Base-by-base conservation (phyloP, 192 early-diverging fungal species). In the Chytriomyces hyalinus region DNA sequence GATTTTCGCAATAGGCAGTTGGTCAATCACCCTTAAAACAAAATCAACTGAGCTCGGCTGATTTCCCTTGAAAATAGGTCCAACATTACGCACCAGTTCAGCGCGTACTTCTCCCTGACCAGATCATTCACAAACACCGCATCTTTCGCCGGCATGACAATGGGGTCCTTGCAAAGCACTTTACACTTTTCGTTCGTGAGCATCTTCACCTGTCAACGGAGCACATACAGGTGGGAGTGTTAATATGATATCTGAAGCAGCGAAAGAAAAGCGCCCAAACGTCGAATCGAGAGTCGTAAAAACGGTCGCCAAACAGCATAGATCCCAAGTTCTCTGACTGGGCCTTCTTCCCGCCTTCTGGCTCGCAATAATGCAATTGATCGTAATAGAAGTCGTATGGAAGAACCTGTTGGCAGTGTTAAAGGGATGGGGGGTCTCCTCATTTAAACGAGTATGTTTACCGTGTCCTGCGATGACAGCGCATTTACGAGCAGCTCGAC, bases 251-350 rank as follows among this genome's bases (percentile, higher is more conserved):
- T 15, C 17, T 48, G 44, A 47, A 45, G 15, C n/a, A 45, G 15
- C 13, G 63, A 13, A 17, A 65, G 63, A 26, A 28, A 24, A 11
- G 63, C 63, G 63, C n/a, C 63, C 63, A 11, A n/a, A 65, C 17
- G 28, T 95, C 80, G 78, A 94, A 95, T 2, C 85, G 85, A 2
- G 96, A 98, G 65, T 84, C 85, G 73, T 91, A 95, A 73, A 98
- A 92, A 51, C 97, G 91, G 72, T 99, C 96, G 1, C 97, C 97
- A 90, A 99, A 96, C 53, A 99, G 80, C 60, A 97, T 96, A 65
- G 90, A 92, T 46, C 97, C 97, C 63, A 98, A 85, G 10, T 91
- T 92, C 81, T 98, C 96, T 43, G 91, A 80, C 59, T 77, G 76
- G 8, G 66, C 65, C 26, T 66, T 43, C 26, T 72, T 88, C 0